These are phyloP conservation scores for Neoarthrinium moseri DNA, from an alignment of 2,329 filamentous ascomycete genomes.

Conservation along the genomic window DNA sequence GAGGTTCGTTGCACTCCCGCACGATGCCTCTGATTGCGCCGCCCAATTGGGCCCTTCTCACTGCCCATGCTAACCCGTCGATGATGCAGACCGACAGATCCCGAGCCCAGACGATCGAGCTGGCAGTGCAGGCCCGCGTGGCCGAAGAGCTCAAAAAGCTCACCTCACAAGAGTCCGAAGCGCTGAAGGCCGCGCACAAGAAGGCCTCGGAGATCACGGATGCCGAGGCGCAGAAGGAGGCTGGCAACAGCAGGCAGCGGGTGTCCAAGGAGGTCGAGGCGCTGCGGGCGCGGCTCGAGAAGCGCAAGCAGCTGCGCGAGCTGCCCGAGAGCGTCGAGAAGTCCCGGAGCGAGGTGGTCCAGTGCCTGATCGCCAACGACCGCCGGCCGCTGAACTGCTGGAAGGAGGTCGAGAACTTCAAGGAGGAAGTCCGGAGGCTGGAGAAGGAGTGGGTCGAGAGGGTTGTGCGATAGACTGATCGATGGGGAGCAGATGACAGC, in stretches of 20 bases:
- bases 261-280: conserved; percentile 60
- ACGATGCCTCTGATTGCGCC: background rate
- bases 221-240: conserved; percentile 23
- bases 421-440: conserved; percentile 80
- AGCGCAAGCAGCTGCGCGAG: conserved; percentile 63
- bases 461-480: conserved; percentile 50
- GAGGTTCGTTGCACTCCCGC: conserved; percentile 60
- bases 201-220: conserved; percentile 37
- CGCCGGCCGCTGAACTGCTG: conserved; percentile 90
- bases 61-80: conserved; percentile 2
- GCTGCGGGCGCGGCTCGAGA: conserved; percentile 58
- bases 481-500: background rate
- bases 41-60: conserved; percentile 7
- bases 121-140: conserved; percentile 85
- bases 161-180: conserved; percentile 66
- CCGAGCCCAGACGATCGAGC: conserved; percentile 78
- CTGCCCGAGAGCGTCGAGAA: conserved; percentile 70
- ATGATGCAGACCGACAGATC: conserved; percentile 76
- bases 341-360: conserved; percentile 73
- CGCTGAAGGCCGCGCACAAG: conserved; percentile 68
- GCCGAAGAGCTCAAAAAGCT: conserved; percentile 81
- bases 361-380: conserved; percentile 81
- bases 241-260: conserved; percentile 37
- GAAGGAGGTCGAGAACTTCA: conserved; percentile 88
- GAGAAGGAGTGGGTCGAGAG: conserved; percentile 88